These are phyloP conservation scores for Mucor racemosus DNA, from an alignment of 371 early-diverging fungal species.

Conservation along the genomic window DNA sequence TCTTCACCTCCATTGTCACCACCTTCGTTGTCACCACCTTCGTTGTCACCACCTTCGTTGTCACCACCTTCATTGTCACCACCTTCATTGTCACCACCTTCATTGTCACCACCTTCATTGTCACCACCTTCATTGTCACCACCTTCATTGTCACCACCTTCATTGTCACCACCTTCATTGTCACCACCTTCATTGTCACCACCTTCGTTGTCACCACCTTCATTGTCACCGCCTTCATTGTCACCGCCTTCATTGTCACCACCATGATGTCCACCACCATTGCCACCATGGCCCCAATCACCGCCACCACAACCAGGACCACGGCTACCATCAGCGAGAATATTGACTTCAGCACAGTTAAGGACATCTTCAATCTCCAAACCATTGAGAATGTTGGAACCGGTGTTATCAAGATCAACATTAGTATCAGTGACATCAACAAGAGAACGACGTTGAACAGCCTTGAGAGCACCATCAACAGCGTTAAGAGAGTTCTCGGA, in stretches of 20 bases:
- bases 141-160: background rate
- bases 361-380: background rate
- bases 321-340: background rate
- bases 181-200: background rate
- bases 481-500: background rate
- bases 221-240: background rate
- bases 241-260: background rate
- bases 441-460: background rate
- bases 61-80: background rate
- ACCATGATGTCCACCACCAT: background rate
- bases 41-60: background rate
- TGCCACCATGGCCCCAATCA: background rate
- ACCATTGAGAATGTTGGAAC: constrained; percentile 1
- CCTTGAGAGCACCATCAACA: background rate
- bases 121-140: background rate
- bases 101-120: background rate
- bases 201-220: background rate
- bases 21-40: background rate
- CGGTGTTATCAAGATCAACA: background rate
- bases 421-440: background rate
- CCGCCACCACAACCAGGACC: background rate
- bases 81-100: background rate
- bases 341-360: background rate
- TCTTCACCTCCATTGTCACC: too few species aligned
- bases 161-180: background rate